Evolutionary conservation across 306 rosid genomes (phyloP).

Genomic region (Gleditsia sinensis): DNA sequence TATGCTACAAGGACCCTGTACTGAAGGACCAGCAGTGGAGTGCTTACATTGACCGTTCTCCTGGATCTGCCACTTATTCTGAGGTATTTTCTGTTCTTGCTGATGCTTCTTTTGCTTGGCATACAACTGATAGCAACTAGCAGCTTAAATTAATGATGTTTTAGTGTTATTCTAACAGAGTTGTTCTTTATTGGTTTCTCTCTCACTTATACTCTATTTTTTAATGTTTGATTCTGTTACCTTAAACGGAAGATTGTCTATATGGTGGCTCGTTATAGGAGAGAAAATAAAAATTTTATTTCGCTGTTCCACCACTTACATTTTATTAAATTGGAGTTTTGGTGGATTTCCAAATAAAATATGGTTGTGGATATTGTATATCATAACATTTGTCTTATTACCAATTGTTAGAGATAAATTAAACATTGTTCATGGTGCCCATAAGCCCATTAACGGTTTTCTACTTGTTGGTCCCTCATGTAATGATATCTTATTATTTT

Average conservation of each 20-base stretch:
- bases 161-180: neutral
- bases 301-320: neutral
- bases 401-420: neutral
- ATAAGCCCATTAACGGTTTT: too few species aligned
- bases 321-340: neutral
- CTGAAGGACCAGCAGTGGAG: conserved; percentile 89
- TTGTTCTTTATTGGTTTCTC: neutral
- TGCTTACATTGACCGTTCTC: conserved; percentile 94
- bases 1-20: conserved; percentile 96
- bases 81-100: conserved; percentile 50
- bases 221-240: conserved; percentile 2
- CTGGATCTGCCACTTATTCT: conserved; percentile 74
- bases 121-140: neutral
- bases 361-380: neutral
- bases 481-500: too few species aligned
- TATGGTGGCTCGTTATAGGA: neutral
- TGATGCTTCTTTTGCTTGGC: conserved; percentile 1
- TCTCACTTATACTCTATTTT: neutral
- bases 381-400: neutral
- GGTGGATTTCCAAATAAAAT: neutral
- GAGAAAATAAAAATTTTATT: neutral
- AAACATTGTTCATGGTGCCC: neutral
- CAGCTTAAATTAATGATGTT: neutral
- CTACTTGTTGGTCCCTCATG: too few species aligned
- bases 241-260: conserved; percentile 8